Evolutionary conservation across 495 filamentous ascomycete species (phyloP), one percentile per base, ranked within the genome.

Genomic region (Coniosporium apollinis): DNA sequence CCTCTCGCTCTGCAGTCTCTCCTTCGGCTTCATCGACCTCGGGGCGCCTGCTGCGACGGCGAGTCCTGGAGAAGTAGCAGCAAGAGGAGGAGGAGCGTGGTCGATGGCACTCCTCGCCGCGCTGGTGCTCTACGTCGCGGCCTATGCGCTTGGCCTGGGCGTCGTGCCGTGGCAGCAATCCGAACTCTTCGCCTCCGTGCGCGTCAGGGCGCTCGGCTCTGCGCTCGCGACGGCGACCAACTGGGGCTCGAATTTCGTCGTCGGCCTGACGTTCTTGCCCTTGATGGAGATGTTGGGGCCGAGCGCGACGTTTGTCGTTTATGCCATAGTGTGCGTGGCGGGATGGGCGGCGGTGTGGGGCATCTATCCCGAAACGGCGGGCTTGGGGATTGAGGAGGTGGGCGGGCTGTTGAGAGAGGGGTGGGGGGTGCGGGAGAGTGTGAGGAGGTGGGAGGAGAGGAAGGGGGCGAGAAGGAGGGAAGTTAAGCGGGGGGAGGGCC

Each of bases 151-250:
- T 5, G 86, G 86, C n/a, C 64, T 94, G 3, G 86, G 86, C 3
- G 84, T 82, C 39, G 81, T 94, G 2, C 85, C 86, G 0, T 94
- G 86, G 86, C 83, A 87, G 60, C 83, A 92, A 52, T 76, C 72
- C 43, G 86, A 94, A 59, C 70, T 94, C 11, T 93, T 94, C 48
- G 74, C 84, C 5, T n/a, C n/a, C n/a, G 66, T 93, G 43, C 72
- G 69, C 29, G 81, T 92, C 5, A 79, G 86, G 19, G 79, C 77
- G 0, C 49, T 91, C 1, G 86, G 86, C 4, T 86, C 80, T 20
- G 74, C 73, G 0, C 45, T 91, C n/a, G 73, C 82, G 1, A 94
- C 85, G 11, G 75, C 79, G 2, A 87, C 80, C 3, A 93, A 94
- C 43, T 94, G 86, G 86, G 68, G 67, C 11, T 73, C 75, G 3